Evolutionary conservation across 495 filamentous ascomycete species (phyloP), one percentile per base, ranked within the genome.

Genomic region (Lineolata rhizophorae): DNA sequence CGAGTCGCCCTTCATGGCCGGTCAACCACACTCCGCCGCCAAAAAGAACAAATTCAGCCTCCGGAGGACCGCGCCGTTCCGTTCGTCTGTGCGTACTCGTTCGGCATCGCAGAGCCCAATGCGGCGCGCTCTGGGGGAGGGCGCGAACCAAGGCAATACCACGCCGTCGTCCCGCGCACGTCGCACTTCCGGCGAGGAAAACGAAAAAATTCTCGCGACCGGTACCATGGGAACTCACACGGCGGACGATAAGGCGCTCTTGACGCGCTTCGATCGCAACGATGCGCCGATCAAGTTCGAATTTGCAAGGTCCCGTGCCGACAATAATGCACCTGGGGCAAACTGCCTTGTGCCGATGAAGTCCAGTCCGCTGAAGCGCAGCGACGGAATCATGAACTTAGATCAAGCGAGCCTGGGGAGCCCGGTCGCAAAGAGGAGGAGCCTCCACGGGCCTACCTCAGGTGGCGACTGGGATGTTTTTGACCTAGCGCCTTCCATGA

Each of bases 331-430:
- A 31, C 25, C 43, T 29, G 21, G 33, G 31, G 42, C 38, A 31
- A 42, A 50, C 25, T 41, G 42, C 38, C 40, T 40, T 2, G 54
- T 62, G 20, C 55, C 71, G 11, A 51, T 62, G 13, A 70, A 75
- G 29, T 70, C 75, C 6, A 94, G 85, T 47, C 87, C 87, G 0
- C 54, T 97, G 27, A 95, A 95, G 55, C 69, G 90, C 30, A 90
- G 71, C 43, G 87, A 97, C 51, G 74, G 76, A 4, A 73, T 75
- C 10, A 87, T 91, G 76, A 77, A 78, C 44, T 50, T 90, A 10
- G 85, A 90, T 39, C 71, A 75, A 30, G 55, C 69, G 11, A 67
- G 61, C 36, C 57, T 73, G n/a, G 79, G 73, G 21, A 92, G 77
- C 41, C 82, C 84, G 1, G 73, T 80, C 14, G 70, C 78, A 9